phyloP scores from a whole-genome alignment of 129 eudicot species.

The Deinandra increscens region DNA sequence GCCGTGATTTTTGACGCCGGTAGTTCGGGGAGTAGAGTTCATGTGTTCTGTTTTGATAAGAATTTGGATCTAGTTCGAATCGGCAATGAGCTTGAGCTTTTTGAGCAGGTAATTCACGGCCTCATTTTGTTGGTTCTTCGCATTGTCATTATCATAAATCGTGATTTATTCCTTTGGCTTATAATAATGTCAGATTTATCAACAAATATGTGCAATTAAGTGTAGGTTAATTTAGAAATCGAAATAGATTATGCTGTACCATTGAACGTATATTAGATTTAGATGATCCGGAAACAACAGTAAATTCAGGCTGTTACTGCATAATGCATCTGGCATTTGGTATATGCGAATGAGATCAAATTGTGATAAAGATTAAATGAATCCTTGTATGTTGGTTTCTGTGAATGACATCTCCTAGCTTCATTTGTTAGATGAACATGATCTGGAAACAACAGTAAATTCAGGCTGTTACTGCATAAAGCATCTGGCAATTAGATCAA shows the following conservation, averaged over 20 bases:
- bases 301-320: conserved; percentile 1
- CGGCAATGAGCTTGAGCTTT: conserved; percentile 87
- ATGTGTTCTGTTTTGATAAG: conserved; percentile 79
- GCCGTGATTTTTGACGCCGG: conserved; percentile 97
- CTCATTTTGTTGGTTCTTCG: not conserved
- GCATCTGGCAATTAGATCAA: conserved; percentile 6
- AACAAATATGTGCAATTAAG: conserved; percentile 5
- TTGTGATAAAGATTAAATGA: not conserved
- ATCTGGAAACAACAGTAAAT: not conserved
- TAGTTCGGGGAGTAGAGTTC: conserved; percentile 93
- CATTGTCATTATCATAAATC: not conserved
- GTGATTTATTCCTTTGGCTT: conserved; percentile 4
- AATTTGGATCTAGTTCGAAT: conserved; percentile 84
- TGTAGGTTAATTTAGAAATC: conserved; percentile 11
- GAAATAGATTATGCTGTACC: not conserved
- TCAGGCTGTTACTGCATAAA: conserved; percentile 5
- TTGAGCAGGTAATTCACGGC: conserved; percentile 51
- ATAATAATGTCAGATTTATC: not conserved
- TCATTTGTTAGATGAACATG: not conserved
- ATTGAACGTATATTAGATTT: conserved; percentile 2
- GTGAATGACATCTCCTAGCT: conserved; percentile 5
- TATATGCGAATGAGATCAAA: not conserved
- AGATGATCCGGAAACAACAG: too few relatives aligned
- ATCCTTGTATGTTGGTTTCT: conserved; percentile 2
- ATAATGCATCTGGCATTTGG: not conserved